Conservation (phyloP, 768 basidiomycete genomes). For the Leucocoprinus birnbaumii region DNA sequence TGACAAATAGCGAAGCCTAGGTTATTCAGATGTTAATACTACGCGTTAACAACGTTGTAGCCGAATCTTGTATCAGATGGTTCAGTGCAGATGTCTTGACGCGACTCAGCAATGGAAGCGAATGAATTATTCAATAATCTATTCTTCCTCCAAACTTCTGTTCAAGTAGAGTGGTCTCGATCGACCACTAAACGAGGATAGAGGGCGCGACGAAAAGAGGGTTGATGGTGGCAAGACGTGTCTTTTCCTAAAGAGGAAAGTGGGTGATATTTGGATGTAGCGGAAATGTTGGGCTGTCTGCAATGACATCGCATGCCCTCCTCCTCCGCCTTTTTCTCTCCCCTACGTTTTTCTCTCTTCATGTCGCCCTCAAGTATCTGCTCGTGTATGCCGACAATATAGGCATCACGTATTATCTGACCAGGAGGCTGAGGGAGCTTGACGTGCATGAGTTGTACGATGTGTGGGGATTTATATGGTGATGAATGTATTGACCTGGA, state of each 20-base stretch:
- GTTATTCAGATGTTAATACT: no score
- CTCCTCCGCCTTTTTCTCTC: conserved; percentile 91
- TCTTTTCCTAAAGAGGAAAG: conserved; percentile 23
- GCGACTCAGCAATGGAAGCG: no score
- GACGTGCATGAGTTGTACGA: conserved; percentile 72
- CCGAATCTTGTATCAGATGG: no score
- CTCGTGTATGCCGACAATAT: conserved; percentile 81
- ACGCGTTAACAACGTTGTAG: no score
- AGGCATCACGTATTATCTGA: conserved; percentile 89
- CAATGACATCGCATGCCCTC: conserved; percentile 74
- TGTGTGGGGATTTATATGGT: conserved; percentile 92
- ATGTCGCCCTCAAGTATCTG: conserved; percentile 90
- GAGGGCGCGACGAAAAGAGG: conserved; percentile 25
- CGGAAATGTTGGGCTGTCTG: conserved; percentile 5
- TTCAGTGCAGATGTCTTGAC: no score
- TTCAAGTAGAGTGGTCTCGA: no score
- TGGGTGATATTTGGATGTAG: no score
- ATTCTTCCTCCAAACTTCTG: no score
- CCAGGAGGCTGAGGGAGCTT: conserved; percentile 65
- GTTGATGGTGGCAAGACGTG: conserved; percentile 17
- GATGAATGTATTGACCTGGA: conserved; percentile 17
- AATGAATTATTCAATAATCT: no score
- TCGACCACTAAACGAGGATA: no score
- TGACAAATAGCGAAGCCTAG: no score
- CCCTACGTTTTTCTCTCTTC: conserved; percentile 89